Conservation (phyloP, 2,329 filamentous ascomycete species). For the Neophaeococcomyces aloes region DNA sequence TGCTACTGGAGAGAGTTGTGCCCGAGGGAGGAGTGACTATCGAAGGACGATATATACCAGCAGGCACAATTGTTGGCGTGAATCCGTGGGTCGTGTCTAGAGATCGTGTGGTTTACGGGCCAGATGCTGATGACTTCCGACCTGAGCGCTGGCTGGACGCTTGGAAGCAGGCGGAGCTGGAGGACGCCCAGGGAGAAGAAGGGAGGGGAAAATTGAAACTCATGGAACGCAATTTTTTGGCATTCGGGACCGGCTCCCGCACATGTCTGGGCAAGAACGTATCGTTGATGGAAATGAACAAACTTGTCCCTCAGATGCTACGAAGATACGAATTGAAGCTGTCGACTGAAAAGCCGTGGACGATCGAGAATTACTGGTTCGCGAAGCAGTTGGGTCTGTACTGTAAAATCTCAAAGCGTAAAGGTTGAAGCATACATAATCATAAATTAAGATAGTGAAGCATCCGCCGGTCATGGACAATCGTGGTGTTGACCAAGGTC, state of each 20-base stretch:
- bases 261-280: conserved; percentile 28
- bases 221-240: conserved; percentile 23
- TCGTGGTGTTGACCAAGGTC: neutral
- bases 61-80: conserved; percentile 62
- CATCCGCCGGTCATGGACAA: conserved; percentile 6
- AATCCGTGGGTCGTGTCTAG: conserved; percentile 65
- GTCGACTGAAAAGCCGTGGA: conserved; percentile 10
- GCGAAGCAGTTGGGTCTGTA: conserved; percentile 15
- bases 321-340: conserved; percentile 17
- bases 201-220: conserved; percentile 17
- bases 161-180: conserved; percentile 18
- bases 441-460: conserved; percentile 12
- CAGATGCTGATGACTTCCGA: conserved; percentile 28
- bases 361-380: conserved; percentile 16
- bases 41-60: conserved; percentile 56
- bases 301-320: conserved; percentile 24
- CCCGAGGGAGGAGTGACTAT: conserved; percentile 51
- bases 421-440: conserved; percentile 13
- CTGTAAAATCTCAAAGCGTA: neutral
- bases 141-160: conserved; percentile 38
- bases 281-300: conserved; percentile 26
- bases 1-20: conserved; percentile 62
- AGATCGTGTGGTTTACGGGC: conserved; percentile 27
- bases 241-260: conserved; percentile 25
- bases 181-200: conserved; percentile 17